These are phyloP conservation scores for Cavenderia fasciculata DNA, from an alignment of 78 protist species.

Conservation along the genomic window DNA sequence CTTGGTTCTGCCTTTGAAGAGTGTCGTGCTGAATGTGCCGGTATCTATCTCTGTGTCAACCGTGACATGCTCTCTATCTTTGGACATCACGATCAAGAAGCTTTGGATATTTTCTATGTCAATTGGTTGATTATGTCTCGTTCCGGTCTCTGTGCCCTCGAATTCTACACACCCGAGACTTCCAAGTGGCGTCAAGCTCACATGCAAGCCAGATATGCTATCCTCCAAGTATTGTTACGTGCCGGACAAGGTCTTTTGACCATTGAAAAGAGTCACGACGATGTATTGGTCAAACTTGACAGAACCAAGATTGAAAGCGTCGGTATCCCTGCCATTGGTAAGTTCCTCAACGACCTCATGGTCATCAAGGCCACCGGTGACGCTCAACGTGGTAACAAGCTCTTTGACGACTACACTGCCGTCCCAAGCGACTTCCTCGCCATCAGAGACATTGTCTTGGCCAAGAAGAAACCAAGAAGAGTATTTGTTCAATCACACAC, in stretches of 20 bases:
- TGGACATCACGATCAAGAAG: conserved; percentile 44
- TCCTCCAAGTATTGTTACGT: conserved; percentile 77
- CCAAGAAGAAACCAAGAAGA: conserved; percentile 71
- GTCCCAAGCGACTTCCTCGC: not conserved
- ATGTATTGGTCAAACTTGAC: conserved; percentile 61
- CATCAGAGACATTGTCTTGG: conserved; percentile 46
- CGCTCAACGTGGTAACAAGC: not conserved
- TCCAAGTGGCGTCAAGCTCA: conserved; percentile 82
- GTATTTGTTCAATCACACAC: conserved; percentile 74
- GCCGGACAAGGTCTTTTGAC: conserved; percentile 65
- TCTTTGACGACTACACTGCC: conserved; percentile 27
- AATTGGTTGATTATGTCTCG: conserved; percentile 92
- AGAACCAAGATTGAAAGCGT: conserved; percentile 65
- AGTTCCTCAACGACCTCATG: conserved; percentile 34
- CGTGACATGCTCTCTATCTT: conserved; percentile 67
- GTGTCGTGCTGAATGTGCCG: conserved; percentile 89
- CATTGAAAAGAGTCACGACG: conserved; percentile 5
- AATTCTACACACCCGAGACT: conserved; percentile 83
- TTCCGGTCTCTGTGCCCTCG: conserved; percentile 84
- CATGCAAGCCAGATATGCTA: conserved; percentile 86
- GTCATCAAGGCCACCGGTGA: conserved; percentile 52
- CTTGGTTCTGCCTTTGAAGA: conserved; percentile 79
- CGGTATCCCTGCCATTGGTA: conserved; percentile 76
- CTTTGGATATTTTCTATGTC: conserved; percentile 58
- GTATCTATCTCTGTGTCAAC: conserved; percentile 61